Evolutionary conservation across 2,329 filamentous ascomycete species (phyloP), one percentile per base, ranked within the genome.

Genomic region (Emergomyces africanus): DNA sequence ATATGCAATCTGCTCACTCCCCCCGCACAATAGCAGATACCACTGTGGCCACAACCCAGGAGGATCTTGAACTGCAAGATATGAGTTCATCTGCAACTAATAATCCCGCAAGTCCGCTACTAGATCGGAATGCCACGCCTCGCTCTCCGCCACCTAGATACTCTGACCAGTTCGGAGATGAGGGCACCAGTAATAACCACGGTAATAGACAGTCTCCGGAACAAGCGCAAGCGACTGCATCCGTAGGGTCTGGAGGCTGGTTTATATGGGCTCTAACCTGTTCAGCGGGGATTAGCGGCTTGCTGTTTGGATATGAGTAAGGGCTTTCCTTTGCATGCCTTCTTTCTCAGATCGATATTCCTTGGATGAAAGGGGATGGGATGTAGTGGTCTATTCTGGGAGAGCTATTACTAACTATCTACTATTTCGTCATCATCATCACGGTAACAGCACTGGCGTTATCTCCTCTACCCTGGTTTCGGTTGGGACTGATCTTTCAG

Each of bases 271-370:
- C 73, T 3, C 69, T 84, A 56, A 83, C 81, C 0, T 72, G 82
- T 50, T 79, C 81, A 25, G 82, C 82, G 6, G 80, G 81, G 3
- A 75, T 84, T 15, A 80, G 77, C 56, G 82, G 82, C 2, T 69
- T 84, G 15, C 69, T 85, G 18, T 85, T 85, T 70, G 82, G 82
- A 59, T 85, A 83, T 66, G 82, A 85, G 79, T 81, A 72, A 59
- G 71, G 61, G 33, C 50, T 14, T n/a, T 51, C 59, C 12, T 50
- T 35, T 44, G 18, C 33, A 14, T 56, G n/a, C n/a, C 28, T 56
- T 35, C 23, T 54, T 51, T 53, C 46, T 35, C 15, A 25, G 12
- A 25, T 3, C n/a, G 20, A 46, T 46, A 25, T 46, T 25, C 44
- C 23, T 25, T 46, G 23, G 20, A 25, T 10, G 44, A 25, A 46